A percentile compares a stretch with the other conserved stretches of the same genome.
Conservation (phyloP, 257 asterid species). For the Solanum paucissectum region DNA sequence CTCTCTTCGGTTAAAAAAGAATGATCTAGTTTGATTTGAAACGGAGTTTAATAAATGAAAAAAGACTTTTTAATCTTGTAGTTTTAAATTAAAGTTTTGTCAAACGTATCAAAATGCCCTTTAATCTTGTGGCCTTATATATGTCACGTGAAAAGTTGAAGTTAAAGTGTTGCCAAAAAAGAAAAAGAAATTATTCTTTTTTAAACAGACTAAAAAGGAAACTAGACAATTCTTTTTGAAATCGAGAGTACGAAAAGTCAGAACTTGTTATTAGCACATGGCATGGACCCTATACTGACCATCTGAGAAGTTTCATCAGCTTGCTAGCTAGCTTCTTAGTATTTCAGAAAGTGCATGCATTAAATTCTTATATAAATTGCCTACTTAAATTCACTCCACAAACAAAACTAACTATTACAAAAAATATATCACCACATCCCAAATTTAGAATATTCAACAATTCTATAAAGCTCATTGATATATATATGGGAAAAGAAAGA, state of each 20-base stretch:
- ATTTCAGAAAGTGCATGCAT: neutral
- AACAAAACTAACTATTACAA: neutral
- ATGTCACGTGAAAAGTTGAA: too few species aligned
- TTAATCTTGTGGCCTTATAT: too few species aligned
- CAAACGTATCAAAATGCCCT: too few species aligned
- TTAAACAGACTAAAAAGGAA: fast-evolving
- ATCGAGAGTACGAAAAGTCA: neutral
- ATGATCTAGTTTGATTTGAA: fast-evolving
- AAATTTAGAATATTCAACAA: neutral
- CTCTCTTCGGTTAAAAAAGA: fast-evolving
- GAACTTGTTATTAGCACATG: neutral
- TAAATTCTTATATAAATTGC: constrained; percentile 1
- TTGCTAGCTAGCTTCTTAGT: neutral
- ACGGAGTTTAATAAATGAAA: too few species aligned
- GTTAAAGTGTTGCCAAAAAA: too few species aligned
- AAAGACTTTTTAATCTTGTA: too few species aligned
- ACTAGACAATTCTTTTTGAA: too few species aligned
- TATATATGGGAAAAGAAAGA: constrained; percentile 5
- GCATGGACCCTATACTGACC: constrained; percentile 7
- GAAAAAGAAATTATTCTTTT: too few species aligned
- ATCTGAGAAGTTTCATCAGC: constrained; percentile 35
- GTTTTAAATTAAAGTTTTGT: too few species aligned
- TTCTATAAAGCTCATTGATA: neutral
- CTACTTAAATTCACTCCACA: neutral
- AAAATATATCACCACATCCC: neutral